Evolutionary conservation across 306 rosid genomes (phyloP).

Genomic region (Quercus wislizeni): DNA sequence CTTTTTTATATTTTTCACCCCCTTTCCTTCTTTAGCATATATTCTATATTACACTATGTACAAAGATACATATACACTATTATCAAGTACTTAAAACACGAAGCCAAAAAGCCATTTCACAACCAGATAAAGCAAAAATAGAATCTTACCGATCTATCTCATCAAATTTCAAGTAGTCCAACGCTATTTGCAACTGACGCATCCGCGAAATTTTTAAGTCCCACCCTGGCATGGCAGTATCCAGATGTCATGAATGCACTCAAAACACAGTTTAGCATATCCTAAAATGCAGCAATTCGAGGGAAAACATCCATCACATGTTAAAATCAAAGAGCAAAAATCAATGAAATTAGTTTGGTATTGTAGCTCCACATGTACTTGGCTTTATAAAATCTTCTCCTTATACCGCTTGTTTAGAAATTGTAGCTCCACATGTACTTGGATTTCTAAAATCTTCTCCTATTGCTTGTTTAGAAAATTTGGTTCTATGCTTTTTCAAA

Average conservation of each 20-base stretch:
- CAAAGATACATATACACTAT: conserved; percentile 2
- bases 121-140: conserved; percentile 21
- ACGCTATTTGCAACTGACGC: conserved; percentile 72
- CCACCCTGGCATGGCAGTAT: conserved; percentile 73
- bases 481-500: neutral
- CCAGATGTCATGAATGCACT: conserved; percentile 30
- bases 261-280: conserved; percentile 14
- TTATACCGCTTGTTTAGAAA: too few species aligned
- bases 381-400: too few species aligned
- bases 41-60: neutral
- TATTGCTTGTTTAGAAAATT: neutral
- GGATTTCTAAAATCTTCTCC: neutral
- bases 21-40: neutral
- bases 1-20: neutral
- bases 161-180: conserved; percentile 85
- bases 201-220: conserved; percentile 72
- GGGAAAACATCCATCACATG: conserved; percentile 2
- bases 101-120: neutral
- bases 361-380: neutral
- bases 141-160: conserved; percentile 75
- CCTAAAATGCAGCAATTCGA: conserved; percentile 16
- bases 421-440: too few species aligned
- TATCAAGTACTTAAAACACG: neutral
- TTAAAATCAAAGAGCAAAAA: conserved; percentile 1
- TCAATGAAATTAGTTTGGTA: conserved; percentile 7